Evolutionary conservation across 2,329 filamentous ascomycete species (phyloP).

Genomic region (Fusarium miscanthi): DNA sequence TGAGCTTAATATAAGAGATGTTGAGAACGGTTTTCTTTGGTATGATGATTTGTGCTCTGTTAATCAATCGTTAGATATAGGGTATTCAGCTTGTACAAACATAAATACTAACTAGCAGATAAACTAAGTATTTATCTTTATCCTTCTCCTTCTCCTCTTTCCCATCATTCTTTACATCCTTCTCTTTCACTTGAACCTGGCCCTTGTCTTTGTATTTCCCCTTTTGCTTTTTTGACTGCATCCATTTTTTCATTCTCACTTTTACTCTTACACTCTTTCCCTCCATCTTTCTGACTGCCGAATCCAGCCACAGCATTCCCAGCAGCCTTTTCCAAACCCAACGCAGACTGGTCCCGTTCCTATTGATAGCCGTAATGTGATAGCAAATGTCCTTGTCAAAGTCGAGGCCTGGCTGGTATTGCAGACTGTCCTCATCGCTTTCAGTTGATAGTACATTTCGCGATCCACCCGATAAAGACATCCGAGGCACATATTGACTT

Average conservation of each 20-base stretch:
- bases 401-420: too few relatives aligned
- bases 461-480: too few relatives aligned
- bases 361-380: too few relatives aligned
- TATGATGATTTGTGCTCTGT: neutral
- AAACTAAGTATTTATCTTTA: neutral
- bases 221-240: neutral
- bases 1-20: neutral
- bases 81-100: neutral
- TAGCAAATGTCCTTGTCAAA: too few relatives aligned
- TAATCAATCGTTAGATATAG: neutral
- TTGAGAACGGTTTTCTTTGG: too few relatives aligned
- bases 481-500: too few relatives aligned
- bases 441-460: too few relatives aligned
- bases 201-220: rapidly evolving
- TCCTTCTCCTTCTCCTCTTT: neutral
- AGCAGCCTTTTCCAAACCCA: neutral
- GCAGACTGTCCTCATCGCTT: too few relatives aligned
- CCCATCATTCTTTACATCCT: neutral
- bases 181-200: neutral
- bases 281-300: neutral
- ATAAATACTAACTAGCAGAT: too few relatives aligned
- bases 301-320: neutral
- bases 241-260: rapidly evolving
- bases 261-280: neutral
- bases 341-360: too few relatives aligned